Evolutionary conservation across 805 yeast species (phyloP).

Genomic region (Metschnikowia vanudenii): DNA sequence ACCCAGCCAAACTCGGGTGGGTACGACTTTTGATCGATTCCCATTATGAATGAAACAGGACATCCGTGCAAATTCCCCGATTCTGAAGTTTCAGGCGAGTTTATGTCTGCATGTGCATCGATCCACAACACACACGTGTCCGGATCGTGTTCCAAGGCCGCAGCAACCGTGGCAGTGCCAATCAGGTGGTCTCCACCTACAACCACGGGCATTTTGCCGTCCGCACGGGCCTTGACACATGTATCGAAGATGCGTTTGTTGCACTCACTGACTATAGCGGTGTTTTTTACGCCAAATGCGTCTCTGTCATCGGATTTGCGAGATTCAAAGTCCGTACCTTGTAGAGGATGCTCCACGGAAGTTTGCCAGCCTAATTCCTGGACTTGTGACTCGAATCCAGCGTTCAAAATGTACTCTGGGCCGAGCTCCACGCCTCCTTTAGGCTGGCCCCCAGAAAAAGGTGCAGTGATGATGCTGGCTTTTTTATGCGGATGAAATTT

Average conservation of each 20-base stretch:
- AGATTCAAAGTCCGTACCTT: constrained; percentile 44
- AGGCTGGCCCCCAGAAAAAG: constrained; percentile 95
- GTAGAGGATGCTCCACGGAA: constrained; percentile 52
- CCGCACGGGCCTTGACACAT: constrained; percentile 49
- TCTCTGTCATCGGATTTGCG: constrained; percentile 45
- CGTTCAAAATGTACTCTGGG: constrained; percentile 73
- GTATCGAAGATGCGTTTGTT: constrained; percentile 61
- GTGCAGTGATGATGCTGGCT: constrained; percentile 78
- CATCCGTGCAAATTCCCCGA: constrained; percentile 96
- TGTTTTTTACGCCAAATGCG: constrained; percentile 61
- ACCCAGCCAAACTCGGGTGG: constrained; percentile 85
- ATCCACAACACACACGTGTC: constrained; percentile 92
- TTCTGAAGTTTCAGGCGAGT: constrained; percentile 78
- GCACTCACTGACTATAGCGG: constrained; percentile 74
- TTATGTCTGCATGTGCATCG: constrained; percentile 97
- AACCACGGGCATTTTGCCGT: constrained; percentile 66
- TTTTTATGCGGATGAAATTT: constrained; percentile 54
- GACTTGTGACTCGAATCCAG: constrained; percentile 66
- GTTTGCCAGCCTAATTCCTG: constrained; percentile 72
- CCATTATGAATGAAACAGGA: constrained; percentile 89
- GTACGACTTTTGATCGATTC: constrained; percentile 63
- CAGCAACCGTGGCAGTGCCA: constrained; percentile 90
- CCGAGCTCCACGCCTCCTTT: constrained; percentile 93
- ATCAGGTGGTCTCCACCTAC: constrained; percentile 97
- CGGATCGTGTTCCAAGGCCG: constrained; percentile 74